These are phyloP conservation scores for Acacia pycnantha DNA, from an alignment of 331 rosid species.

Conservation along the genomic window DNA sequence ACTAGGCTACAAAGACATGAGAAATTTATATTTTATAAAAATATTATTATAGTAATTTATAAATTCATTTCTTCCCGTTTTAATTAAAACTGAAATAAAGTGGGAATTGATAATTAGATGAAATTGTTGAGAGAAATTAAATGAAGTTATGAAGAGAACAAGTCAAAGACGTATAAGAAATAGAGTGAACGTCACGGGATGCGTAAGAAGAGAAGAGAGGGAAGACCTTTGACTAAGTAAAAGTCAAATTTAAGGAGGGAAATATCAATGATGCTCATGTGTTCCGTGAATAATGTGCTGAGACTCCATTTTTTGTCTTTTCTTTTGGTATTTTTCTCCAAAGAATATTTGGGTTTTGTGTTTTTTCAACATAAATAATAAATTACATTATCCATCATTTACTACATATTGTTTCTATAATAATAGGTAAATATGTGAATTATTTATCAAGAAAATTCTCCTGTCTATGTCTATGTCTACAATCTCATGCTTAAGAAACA, in stretches of 20 bases:
- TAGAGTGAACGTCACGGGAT: background rate
- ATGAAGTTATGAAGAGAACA: background rate
- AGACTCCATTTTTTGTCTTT: background rate
- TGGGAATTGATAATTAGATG: background rate
- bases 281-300: background rate
- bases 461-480: too few relatives aligned
- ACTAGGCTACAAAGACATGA: too few relatives aligned
- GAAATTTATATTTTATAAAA: too few relatives aligned
- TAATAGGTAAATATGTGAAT: too few relatives aligned
- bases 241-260: background rate
- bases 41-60: too few relatives aligned
- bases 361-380: too few relatives aligned
- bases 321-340: background rate
- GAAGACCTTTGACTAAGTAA: background rate
- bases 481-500: background rate
- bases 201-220: background rate
- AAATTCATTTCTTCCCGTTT: too few relatives aligned
- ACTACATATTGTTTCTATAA: background rate
- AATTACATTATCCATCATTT: too few relatives aligned
- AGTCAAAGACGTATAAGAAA: background rate
- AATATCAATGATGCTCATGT: background rate
- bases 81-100: background rate
- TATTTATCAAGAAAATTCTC: too few relatives aligned
- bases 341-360: background rate
- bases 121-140: background rate